phyloP scores from a whole-genome alignment of 257 asterid genomes.

The Przewalskia tangutica region DNA sequence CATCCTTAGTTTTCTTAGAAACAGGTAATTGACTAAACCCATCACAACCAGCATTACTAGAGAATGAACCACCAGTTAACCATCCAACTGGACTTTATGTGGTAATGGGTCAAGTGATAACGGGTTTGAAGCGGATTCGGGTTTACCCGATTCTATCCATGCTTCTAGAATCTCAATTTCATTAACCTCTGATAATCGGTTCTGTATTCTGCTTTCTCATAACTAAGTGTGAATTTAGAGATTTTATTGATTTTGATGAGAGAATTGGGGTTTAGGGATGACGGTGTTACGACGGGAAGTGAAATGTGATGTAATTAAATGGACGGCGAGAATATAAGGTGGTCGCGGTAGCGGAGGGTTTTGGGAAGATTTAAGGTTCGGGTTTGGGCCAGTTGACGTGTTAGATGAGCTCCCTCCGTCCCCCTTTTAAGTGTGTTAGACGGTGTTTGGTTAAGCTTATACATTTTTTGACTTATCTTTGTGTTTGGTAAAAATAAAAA shows the following conservation, averaged over 20 bases:
- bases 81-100: slow-evolving; percentile 47
- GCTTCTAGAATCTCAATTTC: slow-evolving; percentile 69
- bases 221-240: background rate
- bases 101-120: slow-evolving; percentile 48
- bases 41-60: slow-evolving; percentile 54
- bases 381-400: background rate
- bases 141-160: slow-evolving; percentile 64
- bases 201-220: slow-evolving; percentile 49
- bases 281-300: background rate
- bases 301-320: background rate
- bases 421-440: no score
- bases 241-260: background rate
- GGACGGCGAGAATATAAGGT: background rate
- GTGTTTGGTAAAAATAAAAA: no score
- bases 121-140: slow-evolving; percentile 69
- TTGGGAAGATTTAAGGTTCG: background rate
- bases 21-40: slow-evolving; percentile 61
- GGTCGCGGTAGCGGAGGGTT: background rate
- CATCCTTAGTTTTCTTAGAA: slow-evolving; percentile 80
- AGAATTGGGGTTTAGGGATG: background rate
- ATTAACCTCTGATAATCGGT: slow-evolving; percentile 38
- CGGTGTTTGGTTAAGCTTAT: no score
- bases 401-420: background rate
- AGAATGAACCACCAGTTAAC: slow-evolving; percentile 51
- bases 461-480: no score